These are phyloP conservation scores for Calonectria crousiana DNA, from an alignment of 2,329 filamentous ascomycete species.

Conservation along the genomic window DNA sequence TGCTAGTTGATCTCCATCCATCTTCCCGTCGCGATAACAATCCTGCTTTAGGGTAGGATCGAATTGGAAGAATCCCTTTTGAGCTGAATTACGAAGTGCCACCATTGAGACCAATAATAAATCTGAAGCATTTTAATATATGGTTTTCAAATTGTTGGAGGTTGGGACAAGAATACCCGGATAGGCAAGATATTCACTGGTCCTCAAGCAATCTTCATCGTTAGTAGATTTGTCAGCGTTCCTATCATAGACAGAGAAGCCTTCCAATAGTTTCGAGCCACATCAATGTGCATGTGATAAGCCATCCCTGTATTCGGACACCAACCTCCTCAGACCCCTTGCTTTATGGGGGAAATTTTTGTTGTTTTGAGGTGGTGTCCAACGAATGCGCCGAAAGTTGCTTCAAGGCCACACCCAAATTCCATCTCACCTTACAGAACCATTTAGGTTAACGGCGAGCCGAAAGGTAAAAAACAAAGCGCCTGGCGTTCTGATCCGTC, in stretches of 20 bases:
- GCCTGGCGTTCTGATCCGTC: background rate
- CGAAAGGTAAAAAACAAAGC: too few relatives aligned
- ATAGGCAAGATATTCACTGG: background rate
- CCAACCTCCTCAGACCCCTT: background rate
- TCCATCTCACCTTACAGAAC: too few relatives aligned
- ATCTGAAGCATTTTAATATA: background rate
- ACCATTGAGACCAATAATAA: background rate
- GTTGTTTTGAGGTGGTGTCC: background rate
- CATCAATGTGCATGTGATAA: background rate
- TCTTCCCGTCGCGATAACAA: background rate
- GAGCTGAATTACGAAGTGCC: background rate
- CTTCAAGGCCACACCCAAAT: background rate
- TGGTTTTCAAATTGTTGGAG: background rate
- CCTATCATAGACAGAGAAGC: background rate
- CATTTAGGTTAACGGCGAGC: background rate
- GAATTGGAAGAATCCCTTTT: background rate
- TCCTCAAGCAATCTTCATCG: background rate
- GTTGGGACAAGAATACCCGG: background rate
- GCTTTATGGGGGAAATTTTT: background rate
- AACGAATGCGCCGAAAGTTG: background rate
- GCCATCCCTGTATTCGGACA: background rate
- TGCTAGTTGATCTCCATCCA: background rate
- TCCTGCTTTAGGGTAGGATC: background rate
- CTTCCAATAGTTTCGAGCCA: slow-evolving; percentile 5
- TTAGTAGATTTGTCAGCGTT: slow-evolving; percentile 4